phyloP scores from a whole-genome alignment of 2,329 filamentous ascomycete species.

The Diaporthe longicolla region DNA sequence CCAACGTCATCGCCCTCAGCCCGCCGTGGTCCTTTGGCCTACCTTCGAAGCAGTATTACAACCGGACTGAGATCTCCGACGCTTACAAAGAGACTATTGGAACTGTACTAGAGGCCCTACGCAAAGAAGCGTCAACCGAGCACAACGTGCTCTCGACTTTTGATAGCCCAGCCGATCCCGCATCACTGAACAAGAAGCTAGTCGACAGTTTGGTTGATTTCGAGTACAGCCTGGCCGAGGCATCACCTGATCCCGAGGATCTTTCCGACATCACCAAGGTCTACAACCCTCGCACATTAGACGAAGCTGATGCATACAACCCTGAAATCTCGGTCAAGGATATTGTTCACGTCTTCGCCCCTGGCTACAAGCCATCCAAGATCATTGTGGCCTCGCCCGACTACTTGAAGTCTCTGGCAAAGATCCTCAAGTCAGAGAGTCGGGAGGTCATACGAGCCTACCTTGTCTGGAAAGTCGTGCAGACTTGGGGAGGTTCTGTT shows the following conservation, averaged over 20 bases:
- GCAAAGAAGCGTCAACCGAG: conserved; percentile 23
- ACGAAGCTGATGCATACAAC: conserved; percentile 41
- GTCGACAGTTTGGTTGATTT: conserved; percentile 47
- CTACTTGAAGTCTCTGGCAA: conserved; percentile 71
- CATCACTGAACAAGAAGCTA: conserved; percentile 47
- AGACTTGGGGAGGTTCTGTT: conserved; percentile 71
- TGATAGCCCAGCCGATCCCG: conserved; percentile 47
- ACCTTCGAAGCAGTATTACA: conserved; percentile 73
- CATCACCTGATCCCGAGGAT: conserved; percentile 43
- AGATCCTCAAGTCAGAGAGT: conserved; percentile 65
- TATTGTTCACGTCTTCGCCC: conserved; percentile 40
- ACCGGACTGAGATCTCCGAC: conserved; percentile 65
- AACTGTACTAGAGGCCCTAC: conserved; percentile 52
- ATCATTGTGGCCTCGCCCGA: conserved; percentile 55
- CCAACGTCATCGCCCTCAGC: conserved; percentile 56
- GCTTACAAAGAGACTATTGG: conserved; percentile 64
- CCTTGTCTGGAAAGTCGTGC: conserved; percentile 76
- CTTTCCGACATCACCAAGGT: conserved; percentile 42
- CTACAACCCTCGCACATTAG: conserved; percentile 40
- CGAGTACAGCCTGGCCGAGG: conserved; percentile 43
- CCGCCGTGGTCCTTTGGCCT: conserved; percentile 68
- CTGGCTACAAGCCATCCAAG: conserved; percentile 39
- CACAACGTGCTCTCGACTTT: conserved; percentile 42
- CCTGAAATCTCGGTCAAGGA: conserved; percentile 42
- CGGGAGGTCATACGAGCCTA: conserved; percentile 70